Evolutionary conservation across 768 basidiomycete genomes (phyloP).

Genomic region (Termitomyces sp.): DNA sequence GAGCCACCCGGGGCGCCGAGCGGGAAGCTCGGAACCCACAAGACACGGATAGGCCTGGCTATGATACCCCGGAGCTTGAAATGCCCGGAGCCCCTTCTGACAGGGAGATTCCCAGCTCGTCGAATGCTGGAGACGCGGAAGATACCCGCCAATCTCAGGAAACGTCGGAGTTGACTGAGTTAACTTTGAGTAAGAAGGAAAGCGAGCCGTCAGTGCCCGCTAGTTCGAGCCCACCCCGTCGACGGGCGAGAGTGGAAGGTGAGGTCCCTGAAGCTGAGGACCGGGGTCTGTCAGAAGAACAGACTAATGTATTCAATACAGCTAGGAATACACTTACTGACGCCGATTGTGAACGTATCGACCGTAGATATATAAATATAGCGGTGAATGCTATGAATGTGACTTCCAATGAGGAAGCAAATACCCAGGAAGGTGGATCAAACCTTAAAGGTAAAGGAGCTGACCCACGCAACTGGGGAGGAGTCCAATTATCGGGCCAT

Average conservation of each 20-base stretch:
- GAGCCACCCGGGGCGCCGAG: not conserved
- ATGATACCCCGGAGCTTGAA: not conserved
- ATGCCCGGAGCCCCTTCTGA: not conserved
- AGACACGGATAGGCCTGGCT: not conserved
- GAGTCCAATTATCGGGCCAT: not conserved
- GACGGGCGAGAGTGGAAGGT: not conserved
- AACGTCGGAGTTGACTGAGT: not conserved
- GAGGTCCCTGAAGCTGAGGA: not conserved
- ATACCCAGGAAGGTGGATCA: not conserved
- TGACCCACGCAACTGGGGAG: not conserved
- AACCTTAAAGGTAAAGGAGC: not conserved
- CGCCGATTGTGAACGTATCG: not conserved
- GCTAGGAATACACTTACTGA: not conserved
- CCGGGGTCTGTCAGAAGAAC: not conserved
- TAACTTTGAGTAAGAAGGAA: accelerated
- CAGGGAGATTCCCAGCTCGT: not conserved
- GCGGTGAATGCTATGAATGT: not conserved
- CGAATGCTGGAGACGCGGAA: too few species aligned
- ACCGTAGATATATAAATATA: not conserved
- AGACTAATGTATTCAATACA: not conserved
- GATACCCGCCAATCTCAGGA: too few species aligned
- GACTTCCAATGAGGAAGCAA: too few species aligned
- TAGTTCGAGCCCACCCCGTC: not conserved
- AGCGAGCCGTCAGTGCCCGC: not conserved
- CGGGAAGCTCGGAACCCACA: not conserved